A percentile compares a stretch with the other conserved stretches of the same genome.
Evolutionary conservation across 2,329 filamentous ascomycete species (phyloP).

Genomic region (Epicoccum nigrum): DNA sequence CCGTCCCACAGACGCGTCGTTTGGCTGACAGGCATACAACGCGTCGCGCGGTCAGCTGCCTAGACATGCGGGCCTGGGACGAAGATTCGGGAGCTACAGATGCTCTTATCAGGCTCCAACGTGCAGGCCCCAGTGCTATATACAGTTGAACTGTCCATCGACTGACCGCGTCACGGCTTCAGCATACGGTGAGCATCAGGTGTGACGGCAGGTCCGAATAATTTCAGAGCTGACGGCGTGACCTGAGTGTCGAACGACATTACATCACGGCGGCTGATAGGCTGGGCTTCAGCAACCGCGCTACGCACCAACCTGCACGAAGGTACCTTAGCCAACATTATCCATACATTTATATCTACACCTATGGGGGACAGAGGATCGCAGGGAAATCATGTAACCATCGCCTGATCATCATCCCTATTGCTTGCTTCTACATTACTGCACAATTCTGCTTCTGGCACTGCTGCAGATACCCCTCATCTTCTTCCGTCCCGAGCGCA

Average conservation of each 20-base stretch:
- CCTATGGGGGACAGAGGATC: neutral
- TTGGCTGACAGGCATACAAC: conserved; percentile 16
- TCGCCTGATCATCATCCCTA: conserved; percentile 5
- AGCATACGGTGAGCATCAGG: conserved; percentile 6
- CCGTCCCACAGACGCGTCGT: conserved; percentile 17
- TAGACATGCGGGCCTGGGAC: neutral
- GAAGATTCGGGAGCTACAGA: neutral
- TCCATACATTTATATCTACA: conserved; percentile 1
- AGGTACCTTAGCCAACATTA: conserved; percentile 4
- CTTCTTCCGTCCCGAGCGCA: conserved; percentile 65
- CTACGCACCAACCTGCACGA: conserved; percentile 23
- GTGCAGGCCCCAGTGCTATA: conserved; percentile 8
- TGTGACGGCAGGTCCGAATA: conserved; percentile 1
- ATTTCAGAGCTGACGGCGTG: conserved; percentile 35
- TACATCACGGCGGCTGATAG: conserved; percentile 23
- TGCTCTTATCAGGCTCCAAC: neutral
- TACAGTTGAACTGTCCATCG: conserved; percentile 1
- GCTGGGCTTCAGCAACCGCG: conserved; percentile 6
- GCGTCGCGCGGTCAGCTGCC: conserved; percentile 22
- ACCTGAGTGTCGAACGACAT: conserved; percentile 40
- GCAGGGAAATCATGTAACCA: conserved; percentile 11
- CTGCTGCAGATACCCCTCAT: conserved; percentile 77
- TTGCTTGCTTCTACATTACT: conserved; percentile 27
- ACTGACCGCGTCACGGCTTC: conserved; percentile 6
- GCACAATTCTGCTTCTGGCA: conserved; percentile 54